Base-by-base conservation (phyloP, 768 basidiomycete species). In the Tricholoma sp. region DNA sequence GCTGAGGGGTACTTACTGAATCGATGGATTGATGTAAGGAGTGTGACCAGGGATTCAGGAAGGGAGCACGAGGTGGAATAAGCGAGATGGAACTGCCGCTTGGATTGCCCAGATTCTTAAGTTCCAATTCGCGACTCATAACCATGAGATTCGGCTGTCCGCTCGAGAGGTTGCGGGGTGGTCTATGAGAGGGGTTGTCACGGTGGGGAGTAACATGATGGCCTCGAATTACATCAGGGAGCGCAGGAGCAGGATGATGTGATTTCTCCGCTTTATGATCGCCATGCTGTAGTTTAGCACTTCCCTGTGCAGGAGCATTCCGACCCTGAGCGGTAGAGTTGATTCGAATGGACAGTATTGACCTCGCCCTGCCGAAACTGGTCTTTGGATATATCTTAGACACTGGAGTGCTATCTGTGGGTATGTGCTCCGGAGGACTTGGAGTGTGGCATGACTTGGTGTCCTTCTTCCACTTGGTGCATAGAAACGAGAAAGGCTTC, bases 401-500 rank as follows among this genome's bases (percentile, higher is more conserved):
- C 8, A 20, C 29, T 24, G 60, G 31, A 17, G 52, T 31, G 31
- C 20, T 42, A 18, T 56, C 52, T 49, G 42, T n/a, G 10, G 24
- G 28, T 15, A 33, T 32, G 18, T 53, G 55, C 32, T 57, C 53
- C n/a, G 44, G 53, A 29, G 10, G 44, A n/a, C 29, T 20, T 8
- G 50, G 39, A 20, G 24, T 44, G 15, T 10, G 42, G 15, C 32
- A 24, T 24, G n/a, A 24, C 20, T 32, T 50, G 61, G 20, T 70
- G 6, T 68, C 72, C 62, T 68, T 76, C 60, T 63, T 70, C 74
- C 74, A 76, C 11, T 70, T 63, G 50, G 69, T 72, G 50, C 73
- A 73, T 52, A 78, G 63, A 61, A 78, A 73, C 5, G 71, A 65
- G 13, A 74, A 58, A 12, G 72, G 62, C 62, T 77, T 76, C 77